Base-by-base conservation (phyloP, 148 eudicot genomes). In the Suaeda aralocaspica region DNA sequence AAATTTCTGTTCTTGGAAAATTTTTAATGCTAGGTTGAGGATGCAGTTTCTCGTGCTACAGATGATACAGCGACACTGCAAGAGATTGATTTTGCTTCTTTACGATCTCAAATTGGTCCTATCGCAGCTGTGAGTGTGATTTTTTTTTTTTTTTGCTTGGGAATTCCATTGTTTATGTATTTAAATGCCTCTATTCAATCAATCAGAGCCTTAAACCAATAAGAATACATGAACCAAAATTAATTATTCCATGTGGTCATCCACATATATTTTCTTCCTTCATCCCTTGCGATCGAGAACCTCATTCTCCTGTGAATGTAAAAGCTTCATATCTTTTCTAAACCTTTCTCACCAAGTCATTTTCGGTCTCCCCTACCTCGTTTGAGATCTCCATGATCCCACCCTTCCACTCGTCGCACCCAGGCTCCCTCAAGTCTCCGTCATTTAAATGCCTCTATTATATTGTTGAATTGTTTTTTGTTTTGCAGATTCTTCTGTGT, bases 31-130 rank as follows among this genome's bases (percentile, higher is more conserved):
- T 59, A 94, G 99, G 92, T 87, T 80, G 90, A 89, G 76, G 93
- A 91, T 83, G 96, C 88, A 15, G 97, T 91, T 41, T 87, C 89
- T 42, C 91, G 92, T 76, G 96, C 99, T 76, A 86, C 90, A 65
- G 91, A 84, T 87, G 99, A 82, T 62, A 82, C 74, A 59, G 58
- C 78, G 34, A 70, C 88, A 53, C 79, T 80, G 73, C 96, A 94
- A 78, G 99, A 91, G 64, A 81, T 94, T 36, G 93, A 94, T 81
- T 84, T 91, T 77, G 79, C 90, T 62, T 84, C 88, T 28, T 76
- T 94, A 61, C 87, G 83, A 59, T 78, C 92, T 72, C 99, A 91
- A 75, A 83, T 94, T 66, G 99, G 97, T 81, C 86, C 89, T 73
- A 77, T 94, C 79, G 84, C 89, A 39, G 85, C 92, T 36, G 99